Conservation (phyloP, 495 filamentous ascomycete genomes). For the Aspergillus homomorphus region DNA sequence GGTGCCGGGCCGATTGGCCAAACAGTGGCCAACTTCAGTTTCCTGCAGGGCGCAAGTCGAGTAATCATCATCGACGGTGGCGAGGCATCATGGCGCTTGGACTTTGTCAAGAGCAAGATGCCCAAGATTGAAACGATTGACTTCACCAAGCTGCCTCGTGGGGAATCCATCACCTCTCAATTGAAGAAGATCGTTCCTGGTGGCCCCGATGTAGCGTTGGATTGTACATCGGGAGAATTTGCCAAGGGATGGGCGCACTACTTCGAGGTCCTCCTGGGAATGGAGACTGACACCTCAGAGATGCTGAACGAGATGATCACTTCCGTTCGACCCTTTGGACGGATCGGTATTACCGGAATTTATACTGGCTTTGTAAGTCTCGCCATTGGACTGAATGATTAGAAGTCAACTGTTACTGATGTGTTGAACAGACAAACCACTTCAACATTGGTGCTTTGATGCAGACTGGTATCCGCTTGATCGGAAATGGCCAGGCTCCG, state of each 20-base stretch:
- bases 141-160: slow-evolving; percentile 49
- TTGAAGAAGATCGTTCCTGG: slow-evolving; percentile 70
- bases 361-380: slow-evolving; percentile 75
- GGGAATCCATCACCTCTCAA: slow-evolving; percentile 61
- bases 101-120: slow-evolving; percentile 60
- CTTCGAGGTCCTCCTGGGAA: slow-evolving; percentile 66
- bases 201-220: slow-evolving; percentile 75
- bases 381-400: neutral
- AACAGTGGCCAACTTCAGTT: slow-evolving; percentile 71
- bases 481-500: slow-evolving; percentile 81
- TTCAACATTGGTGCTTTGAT: slow-evolving; percentile 85
- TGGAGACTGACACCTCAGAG: slow-evolving; percentile 85
- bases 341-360: slow-evolving; percentile 74
- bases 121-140: slow-evolving; percentile 62
- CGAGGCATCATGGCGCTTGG: slow-evolving; percentile 57
- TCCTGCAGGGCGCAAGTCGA: slow-evolving; percentile 67
- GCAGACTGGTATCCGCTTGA: slow-evolving; percentile 79
- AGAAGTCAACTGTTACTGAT: neutral
- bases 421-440: slow-evolving; percentile 60
- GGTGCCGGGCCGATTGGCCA: slow-evolving; percentile 77
- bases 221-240: slow-evolving; percentile 83
- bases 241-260: slow-evolving; percentile 80
- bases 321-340: slow-evolving; percentile 70
- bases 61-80: slow-evolving; percentile 82
- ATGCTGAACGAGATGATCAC: slow-evolving; percentile 87